A percentile compares a stretch with the other conserved stretches of the same genome.
Evolutionary conservation across 1,284 basidiomycete genomes (phyloP).

Genomic region (Afroboletus lepidellus): DNA sequence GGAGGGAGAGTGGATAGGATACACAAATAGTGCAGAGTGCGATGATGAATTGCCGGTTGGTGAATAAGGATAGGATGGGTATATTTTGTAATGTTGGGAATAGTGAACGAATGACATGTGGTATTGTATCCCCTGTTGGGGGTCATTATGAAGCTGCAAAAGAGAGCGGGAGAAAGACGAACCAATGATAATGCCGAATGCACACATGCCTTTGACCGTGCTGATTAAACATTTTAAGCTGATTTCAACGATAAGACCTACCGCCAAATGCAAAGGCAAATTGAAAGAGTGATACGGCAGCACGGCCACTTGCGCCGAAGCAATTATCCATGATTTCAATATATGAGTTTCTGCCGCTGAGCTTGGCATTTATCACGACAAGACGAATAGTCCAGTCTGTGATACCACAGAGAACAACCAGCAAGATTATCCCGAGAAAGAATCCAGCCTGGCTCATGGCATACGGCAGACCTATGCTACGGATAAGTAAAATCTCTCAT

Average conservation of each 20-base stretch:
- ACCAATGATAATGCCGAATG: conserved; percentile 91
- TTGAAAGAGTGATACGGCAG: conserved; percentile 96
- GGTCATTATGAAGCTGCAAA: conserved; percentile 10
- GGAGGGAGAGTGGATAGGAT: conserved; percentile 93
- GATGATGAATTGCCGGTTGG: conserved; percentile 88
- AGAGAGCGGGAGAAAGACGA: conserved; percentile 36
- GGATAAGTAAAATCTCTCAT: conserved; percentile 1
- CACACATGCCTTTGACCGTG: conserved; percentile 76
- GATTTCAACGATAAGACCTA: conserved; percentile 36
- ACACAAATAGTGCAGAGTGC: conserved; percentile 81
- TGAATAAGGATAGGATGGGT: conserved; percentile 74
- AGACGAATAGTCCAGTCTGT: conserved; percentile 99
- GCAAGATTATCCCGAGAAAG: conserved; percentile 79
- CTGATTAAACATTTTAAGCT: conserved; percentile 1
- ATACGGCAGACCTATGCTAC: conserved; percentile 76
- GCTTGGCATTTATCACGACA: conserved; percentile 93
- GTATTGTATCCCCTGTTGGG: conserved; percentile 86
- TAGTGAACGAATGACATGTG: conserved; percentile 86
- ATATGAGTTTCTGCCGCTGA: conserved; percentile 90
- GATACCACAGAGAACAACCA: conserved; percentile 77
- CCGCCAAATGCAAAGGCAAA: conserved; percentile 97
- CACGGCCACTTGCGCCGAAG: conserved; percentile 85
- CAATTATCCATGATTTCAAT: conserved; percentile 97
- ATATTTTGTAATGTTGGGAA: conserved; percentile 75
- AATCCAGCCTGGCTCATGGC: conserved; percentile 92